A percentile compares a stretch with the other conserved stretches of the same genome.
These are phyloP conservation scores for Pleurotus platypus DNA, from an alignment of 768 basidiomycete species.

Conservation along the genomic window DNA sequence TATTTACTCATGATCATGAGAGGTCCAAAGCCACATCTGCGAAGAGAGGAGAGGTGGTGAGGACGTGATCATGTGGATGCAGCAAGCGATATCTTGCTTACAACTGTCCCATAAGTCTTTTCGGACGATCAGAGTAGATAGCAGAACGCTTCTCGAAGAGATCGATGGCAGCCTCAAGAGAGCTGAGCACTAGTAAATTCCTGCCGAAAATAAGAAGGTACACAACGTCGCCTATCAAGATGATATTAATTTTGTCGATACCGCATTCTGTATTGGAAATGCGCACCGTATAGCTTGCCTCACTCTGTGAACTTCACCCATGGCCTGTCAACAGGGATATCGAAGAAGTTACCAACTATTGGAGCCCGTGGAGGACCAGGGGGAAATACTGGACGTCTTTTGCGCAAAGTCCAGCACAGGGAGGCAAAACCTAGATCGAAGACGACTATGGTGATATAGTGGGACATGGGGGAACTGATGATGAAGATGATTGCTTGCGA, in stretches of 20 bases:
- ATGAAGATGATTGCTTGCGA: background rate
- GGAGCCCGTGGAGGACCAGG: background rate
- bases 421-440: background rate
- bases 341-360: background rate
- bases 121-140: conserved; percentile 42
- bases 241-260: background rate
- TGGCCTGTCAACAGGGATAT: background rate
- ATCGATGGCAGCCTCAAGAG: conserved; percentile 32
- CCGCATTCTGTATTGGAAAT: background rate
- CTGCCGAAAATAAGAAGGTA: conserved; percentile 32
- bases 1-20: background rate
- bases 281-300: background rate
- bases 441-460: background rate
- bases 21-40: background rate
- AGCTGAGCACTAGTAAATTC: conserved; percentile 36
- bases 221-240: conserved; percentile 19
- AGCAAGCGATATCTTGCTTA: background rate
- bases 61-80: too few species aligned
- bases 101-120: conserved; percentile 16
- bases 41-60: too few species aligned
- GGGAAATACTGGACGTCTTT: background rate
- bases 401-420: background rate
- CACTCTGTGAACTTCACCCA: background rate
- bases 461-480: background rate
- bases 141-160: conserved; percentile 41